Evolutionary conservation across 768 basidiomycete species (phyloP).

Genomic region (Porpolomopsis calyptriformis): DNA sequence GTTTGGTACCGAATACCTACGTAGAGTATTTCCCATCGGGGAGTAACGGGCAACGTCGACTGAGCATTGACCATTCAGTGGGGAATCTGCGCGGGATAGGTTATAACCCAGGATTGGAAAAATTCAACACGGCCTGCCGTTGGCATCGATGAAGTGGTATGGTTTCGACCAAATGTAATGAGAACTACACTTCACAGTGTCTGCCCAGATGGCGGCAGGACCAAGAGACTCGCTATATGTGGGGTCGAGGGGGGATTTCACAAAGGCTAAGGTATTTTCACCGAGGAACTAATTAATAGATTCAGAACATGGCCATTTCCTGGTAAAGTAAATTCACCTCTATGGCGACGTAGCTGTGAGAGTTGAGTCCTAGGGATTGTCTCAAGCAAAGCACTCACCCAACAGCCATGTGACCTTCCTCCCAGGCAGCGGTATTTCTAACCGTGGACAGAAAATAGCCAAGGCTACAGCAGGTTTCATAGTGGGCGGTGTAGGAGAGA

Average conservation of each 20-base stretch:
- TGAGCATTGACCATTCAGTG: conserved; percentile 36
- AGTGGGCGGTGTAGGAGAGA: too few relatives aligned
- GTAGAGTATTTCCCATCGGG: conserved; percentile 25
- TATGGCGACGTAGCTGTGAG: conserved; percentile 32
- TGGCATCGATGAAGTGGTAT: conserved; percentile 43
- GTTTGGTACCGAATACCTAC: conserved; percentile 26
- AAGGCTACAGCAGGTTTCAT: too few relatives aligned
- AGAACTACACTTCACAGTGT: conserved; percentile 31
- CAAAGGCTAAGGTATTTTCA: conserved; percentile 37
- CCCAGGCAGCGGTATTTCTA: too few relatives aligned
- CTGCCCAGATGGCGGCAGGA: conserved; percentile 43
- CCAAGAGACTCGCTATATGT: conserved; percentile 37
- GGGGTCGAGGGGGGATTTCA: conserved; percentile 33
- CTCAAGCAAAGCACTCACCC: too few relatives aligned
- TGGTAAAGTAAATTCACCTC: conserved; percentile 16
- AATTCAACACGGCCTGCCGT: too few relatives aligned
- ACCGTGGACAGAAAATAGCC: too few relatives aligned
- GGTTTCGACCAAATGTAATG: conserved; percentile 29
- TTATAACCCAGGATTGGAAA: too few relatives aligned
- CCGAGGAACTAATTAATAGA: conserved; percentile 35
- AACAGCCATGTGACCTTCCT: too few relatives aligned
- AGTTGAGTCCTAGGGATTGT: neutral
- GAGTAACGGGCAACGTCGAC: conserved; percentile 39
- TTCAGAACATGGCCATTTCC: neutral
- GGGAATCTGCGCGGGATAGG: too few relatives aligned